Base-by-base conservation (phyloP, 2,329 filamentous ascomycete genomes). In the Alternaria arborescens region DNA sequence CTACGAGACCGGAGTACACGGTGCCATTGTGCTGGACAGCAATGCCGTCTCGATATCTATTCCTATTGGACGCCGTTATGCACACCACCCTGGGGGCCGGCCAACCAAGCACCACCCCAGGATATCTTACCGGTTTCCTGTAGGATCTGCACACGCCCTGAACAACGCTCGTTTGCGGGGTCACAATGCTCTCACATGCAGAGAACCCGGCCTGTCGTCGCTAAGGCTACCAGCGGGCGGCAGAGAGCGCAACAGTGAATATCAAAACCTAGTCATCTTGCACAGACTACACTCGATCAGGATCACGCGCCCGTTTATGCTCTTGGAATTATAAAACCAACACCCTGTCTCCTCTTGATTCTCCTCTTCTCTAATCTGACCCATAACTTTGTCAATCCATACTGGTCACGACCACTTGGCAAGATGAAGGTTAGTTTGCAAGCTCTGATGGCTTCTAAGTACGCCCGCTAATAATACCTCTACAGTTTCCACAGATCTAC, bases 401-500 rank as follows among this genome's bases (percentile, higher is more conserved):
- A 18, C 52, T 62, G 43, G 53, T 54, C 20, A 44, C 52, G 56
- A 50, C 46, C 57, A 53, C 58, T 65, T 64, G 68, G 60, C 68
- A 72, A 69, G 60, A 77, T 77, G 75, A 76, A 74, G 68, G 71
- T 69, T 62, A 36, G 60, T 20, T 14, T 22, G 43, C 22, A 30
- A 11, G 5, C 22, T 10, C 42, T 30, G 22, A 40, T 46, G 55
- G 20, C 32, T 38, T 22, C 12, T 22, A 6, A 41, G 6, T 36
- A 32, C 24, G 22, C 40, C 16, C 24, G 41, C 50, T 42, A 6
- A 60, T 24, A n/a, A 26, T 16, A 20, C 5, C 30, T 38, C 41
- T 51, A 70, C 65, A 77, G 73, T 16, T 76, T 74, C 69, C 78
- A 75, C 62, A 88, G 30, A 73, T 78, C 65, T 78, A 78, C 61